Base-by-base conservation (phyloP, 495 filamentous ascomycete species). In the Penicillium nucicola region DNA sequence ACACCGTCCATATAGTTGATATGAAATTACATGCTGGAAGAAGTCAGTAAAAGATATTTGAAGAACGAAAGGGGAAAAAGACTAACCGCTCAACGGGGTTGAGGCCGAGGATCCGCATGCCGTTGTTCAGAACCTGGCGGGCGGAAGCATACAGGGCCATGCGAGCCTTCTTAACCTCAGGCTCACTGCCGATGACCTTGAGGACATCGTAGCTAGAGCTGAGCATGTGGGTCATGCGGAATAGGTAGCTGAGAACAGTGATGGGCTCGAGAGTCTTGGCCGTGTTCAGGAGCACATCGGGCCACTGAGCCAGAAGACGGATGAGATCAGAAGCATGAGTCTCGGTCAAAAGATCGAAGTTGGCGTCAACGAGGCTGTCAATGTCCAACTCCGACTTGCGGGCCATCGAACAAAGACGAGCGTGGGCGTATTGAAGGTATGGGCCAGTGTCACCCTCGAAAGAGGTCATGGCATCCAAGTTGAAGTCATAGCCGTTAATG, bases 181-280 rank as follows among this genome's bases (percentile, higher is more conserved):
- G 78, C 64, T 82, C 80, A 59, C 83, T 88, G 38, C 88, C 87
- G 11, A 92, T 79, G 19, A 95, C 86, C 62, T 87, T 79, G 28
- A 95, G 77, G 4, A 88, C 80, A 58, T 91, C 89, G 64, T 93
- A 95, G 65, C 85, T 87, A 32, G 84, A 88, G 74, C 87, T 92
- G 46, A 95, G 68, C 42, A 83, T 76, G 64, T 93, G 90, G 1
- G 88, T 95, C 85, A 96, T 86, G 70, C 84, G 85, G 77, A 92
- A 92, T 37, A 96, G 80, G 70, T 93, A 96, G 10, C 83, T 84
- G 28, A 95, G 72, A 42, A 95, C 76, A 6, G 82, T 85, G 37
- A 82, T 70, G 14, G 85, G 83, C 66, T 88, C 84, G 38, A 81
- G 72, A 12, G 80, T 84, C 70, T 81, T 84, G 53, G 73, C 66